Conservation (phyloP, 2,329 filamentous ascomycete species). For the Fusarium sp. region DNA sequence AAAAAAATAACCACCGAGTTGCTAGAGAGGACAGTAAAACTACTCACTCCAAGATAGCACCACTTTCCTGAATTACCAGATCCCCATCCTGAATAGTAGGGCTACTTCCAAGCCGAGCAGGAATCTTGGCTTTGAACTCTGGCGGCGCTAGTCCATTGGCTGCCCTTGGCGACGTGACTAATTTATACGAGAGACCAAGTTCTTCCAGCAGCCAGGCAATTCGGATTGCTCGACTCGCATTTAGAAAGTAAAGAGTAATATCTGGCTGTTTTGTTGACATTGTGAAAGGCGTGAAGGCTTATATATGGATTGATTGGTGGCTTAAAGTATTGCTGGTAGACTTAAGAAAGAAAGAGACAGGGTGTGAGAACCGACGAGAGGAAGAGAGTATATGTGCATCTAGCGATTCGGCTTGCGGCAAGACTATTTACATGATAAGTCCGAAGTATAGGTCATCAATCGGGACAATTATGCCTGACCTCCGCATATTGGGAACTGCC, state of each 20-base stretch:
- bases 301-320: neutral
- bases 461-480: neutral
- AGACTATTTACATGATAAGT: neutral
- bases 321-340: fast-evolving
- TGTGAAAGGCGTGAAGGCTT: too few relatives aligned
- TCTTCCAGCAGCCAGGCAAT: neutral
- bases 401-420: fast-evolving
- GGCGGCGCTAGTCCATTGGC: neutral
- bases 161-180: neutral
- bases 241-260: neutral
- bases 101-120: neutral
- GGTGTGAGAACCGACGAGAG: neutral
- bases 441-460: neutral
- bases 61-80: neutral
- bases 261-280: neutral
- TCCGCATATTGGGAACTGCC: fast-evolving
- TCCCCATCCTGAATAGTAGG: neutral
- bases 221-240: neutral
- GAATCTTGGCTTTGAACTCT: neutral
- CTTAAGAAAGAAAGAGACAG: neutral
- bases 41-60: neutral
- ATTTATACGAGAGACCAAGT: fast-evolving
- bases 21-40: fast-evolving
- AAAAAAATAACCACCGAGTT: fast-evolving
- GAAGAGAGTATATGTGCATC: neutral